These are phyloP conservation scores for Leccinum griseonigrum DNA, from an alignment of 1,284 basidiomycete genomes.

Conservation along the genomic window DNA sequence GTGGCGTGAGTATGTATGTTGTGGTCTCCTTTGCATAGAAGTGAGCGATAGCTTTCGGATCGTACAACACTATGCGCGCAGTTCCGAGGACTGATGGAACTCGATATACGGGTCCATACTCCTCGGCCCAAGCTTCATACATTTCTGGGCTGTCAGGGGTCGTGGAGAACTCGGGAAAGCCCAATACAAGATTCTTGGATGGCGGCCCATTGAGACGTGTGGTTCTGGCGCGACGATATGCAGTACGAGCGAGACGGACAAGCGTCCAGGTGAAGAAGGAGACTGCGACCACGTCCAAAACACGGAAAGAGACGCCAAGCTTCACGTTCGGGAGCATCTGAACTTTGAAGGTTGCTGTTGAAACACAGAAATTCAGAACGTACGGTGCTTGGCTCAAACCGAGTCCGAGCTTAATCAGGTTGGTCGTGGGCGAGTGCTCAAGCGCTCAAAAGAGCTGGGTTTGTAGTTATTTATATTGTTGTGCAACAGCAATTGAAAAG, in stretches of 20 bases:
- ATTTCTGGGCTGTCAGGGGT: constrained; percentile 30
- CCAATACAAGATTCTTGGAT: constrained; percentile 37
- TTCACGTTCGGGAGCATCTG: constrained; percentile 5
- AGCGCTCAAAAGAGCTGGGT: no score
- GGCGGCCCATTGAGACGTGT: constrained; percentile 37
- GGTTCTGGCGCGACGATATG: constrained; percentile 10
- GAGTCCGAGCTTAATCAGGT: neutral
- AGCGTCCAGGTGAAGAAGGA: constrained; percentile 21
- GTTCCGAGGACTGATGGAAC: constrained; percentile 45
- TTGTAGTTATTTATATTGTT: no score
- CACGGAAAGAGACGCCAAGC: neutral
- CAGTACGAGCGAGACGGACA: constrained; percentile 11
- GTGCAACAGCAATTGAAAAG: no score
- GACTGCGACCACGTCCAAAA: constrained; percentile 7
- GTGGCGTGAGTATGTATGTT: constrained; percentile 42
- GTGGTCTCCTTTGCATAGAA: constrained; percentile 53
- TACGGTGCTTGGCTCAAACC: neutral
- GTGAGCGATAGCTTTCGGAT: constrained; percentile 54
- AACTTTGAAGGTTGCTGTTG: neutral
- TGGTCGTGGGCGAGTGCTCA: no score
- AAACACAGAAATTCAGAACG: neutral
- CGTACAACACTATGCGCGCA: constrained; percentile 45
- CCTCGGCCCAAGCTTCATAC: constrained; percentile 43
- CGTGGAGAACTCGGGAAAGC: constrained; percentile 31
- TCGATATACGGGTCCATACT: constrained; percentile 48